phyloP scores from a whole-genome alignment of 495 filamentous ascomycete species.

The Platismatia glauca region DNA sequence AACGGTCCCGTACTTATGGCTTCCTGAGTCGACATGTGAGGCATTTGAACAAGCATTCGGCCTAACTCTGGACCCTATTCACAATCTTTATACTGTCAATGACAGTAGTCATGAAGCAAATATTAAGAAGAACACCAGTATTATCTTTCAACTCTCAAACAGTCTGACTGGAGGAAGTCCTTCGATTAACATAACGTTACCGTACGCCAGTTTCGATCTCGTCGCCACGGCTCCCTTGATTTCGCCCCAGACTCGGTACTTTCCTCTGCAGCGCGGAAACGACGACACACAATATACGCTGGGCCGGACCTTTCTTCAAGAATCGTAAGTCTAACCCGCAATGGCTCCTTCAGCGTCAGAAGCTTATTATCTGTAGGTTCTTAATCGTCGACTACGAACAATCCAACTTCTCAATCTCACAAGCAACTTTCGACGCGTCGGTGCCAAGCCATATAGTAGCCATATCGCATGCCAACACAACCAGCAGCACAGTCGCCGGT shows the following conservation, averaged over 20 bases:
- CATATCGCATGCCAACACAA: constrained; percentile 12
- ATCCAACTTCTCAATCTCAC: constrained; percentile 22
- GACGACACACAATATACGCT: constrained; percentile 44
- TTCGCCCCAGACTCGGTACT: constrained; percentile 34
- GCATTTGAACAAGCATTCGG: constrained; percentile 47
- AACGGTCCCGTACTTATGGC: constrained; percentile 56
- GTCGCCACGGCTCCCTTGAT: constrained; percentile 34
- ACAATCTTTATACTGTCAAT: constrained; percentile 45
- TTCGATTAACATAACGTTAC: constrained; percentile 41
- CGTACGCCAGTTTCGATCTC: constrained; percentile 46
- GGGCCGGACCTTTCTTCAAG: constrained; percentile 48
- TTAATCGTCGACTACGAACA: constrained; percentile 24
- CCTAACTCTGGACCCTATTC: constrained; percentile 34
- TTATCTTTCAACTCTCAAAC: constrained; percentile 42
- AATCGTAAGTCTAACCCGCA: constrained; percentile 29
- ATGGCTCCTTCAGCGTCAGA: neutral
- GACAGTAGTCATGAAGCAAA: constrained; percentile 36
- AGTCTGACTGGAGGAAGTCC: constrained; percentile 30
- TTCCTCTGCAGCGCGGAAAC: constrained; percentile 41
- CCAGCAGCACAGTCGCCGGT: neutral
- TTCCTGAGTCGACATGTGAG: constrained; percentile 48
- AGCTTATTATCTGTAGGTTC: constrained; percentile 7
- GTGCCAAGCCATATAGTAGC: constrained; percentile 19
- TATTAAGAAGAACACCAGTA: constrained; percentile 36
- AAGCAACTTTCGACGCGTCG: constrained; percentile 18